A percentile compares a stretch with the other conserved stretches of the same genome.
Evolutionary conservation across 192 early-diverging fungal genomes (phyloP).

Genomic region (Umbelopsis ramanniana): DNA sequence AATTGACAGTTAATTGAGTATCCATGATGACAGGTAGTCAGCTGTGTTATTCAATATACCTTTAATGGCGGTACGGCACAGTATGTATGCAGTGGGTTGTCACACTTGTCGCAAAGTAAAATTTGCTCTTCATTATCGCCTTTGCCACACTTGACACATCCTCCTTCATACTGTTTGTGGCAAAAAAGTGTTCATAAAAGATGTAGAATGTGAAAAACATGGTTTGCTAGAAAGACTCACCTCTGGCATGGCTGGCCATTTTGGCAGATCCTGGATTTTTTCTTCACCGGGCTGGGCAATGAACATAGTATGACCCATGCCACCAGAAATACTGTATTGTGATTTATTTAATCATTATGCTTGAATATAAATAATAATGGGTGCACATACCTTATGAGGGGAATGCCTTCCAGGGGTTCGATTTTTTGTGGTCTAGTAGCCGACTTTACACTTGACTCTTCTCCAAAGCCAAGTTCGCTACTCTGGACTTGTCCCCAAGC

Average conservation of each 20-base stretch:
- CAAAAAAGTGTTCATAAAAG: constrained; percentile 2
- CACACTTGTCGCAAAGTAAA: constrained; percentile 55
- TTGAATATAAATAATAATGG: neutral
- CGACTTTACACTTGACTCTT: constrained; percentile 37
- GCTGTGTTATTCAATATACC: constrained; percentile 14
- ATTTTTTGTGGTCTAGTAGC: constrained; percentile 51
- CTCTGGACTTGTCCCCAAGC: constrained; percentile 54
- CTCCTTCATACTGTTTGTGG: constrained; percentile 36
- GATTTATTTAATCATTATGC: neutral
- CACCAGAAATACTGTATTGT: constrained; percentile 38
- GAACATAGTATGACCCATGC: constrained; percentile 49
- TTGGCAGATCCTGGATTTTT: constrained; percentile 49
- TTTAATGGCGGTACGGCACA: constrained; percentile 50
- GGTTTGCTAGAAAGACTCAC: no score
- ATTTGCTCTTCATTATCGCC: constrained; percentile 53
- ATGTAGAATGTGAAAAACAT: no score
- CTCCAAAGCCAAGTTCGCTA: constrained; percentile 50
- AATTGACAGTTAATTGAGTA: neutral
- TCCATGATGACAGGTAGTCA: neutral
- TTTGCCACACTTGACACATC: constrained; percentile 52
- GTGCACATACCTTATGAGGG: constrained; percentile 34
- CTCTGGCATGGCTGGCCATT: constrained; percentile 47
- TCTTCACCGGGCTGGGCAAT: constrained; percentile 49
- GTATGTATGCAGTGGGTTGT: constrained; percentile 47
- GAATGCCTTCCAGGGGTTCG: constrained; percentile 48